Base-by-base conservation (phyloP, 768 basidiomycete species). In the Rhizopogon roseolus region DNA sequence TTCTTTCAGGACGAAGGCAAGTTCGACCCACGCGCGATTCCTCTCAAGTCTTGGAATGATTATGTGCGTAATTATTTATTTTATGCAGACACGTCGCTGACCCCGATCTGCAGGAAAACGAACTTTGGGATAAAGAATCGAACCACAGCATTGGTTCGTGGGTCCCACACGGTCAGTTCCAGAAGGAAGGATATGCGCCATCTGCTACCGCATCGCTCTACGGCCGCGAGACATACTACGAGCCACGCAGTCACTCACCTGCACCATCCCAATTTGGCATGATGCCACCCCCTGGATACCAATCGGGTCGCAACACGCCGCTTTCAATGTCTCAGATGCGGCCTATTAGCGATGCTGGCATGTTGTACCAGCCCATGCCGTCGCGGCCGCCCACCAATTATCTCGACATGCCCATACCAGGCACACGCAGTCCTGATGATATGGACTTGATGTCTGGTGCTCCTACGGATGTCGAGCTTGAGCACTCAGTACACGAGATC, bases 121-220 rank as follows among this genome's bases (percentile, higher is more conserved):
- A 96, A 68, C 82, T 97, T 10, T 98, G 94, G 94, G 94, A 97
- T 65, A 93, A 94, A 69, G 94, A 96, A 60, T 94, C 91, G 0
- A 95, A 95, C 63, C 93, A 96, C 70, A 93, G 91, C 56, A 91
- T 94, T 49, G 92, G 92, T 7, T 94, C 91, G 0, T 96, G 92
- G 90, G 85, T 88, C 9, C 92, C 93, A 34, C 90, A 89, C 1
- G 72, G 74, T 39, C 88, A 87, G 64, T 66, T 79, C 58, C 84
- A 80, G 58, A 86, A 82, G 62, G 85, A 87, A 27, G 89, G 84
- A 2, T 90, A 90, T 52, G 77, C 85, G 3, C 86, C 91, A 64
- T 90, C 88, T 4, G 83, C 79, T 14, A 84, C 90, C 7, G 86
- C 82, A 2, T 93, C 90, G 0, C 66, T 93, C 28, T 94, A 94